Conservation (phyloP, 257 asterid genomes). For the Euphrasia confusa region DNA sequence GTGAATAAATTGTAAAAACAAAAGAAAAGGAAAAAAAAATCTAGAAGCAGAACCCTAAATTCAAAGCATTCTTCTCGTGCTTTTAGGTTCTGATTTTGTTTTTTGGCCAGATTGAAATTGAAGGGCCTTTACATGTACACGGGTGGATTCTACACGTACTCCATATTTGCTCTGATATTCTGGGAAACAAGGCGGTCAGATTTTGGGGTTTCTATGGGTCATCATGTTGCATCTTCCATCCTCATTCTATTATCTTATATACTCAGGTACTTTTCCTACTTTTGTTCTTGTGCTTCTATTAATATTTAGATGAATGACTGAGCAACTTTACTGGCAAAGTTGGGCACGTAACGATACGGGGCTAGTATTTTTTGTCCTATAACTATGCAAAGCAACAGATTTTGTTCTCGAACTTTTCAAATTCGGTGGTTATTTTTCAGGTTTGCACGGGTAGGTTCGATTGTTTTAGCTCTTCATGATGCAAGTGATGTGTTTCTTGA, state of each 20-base stretch:
- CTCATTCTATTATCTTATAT: conserved; percentile 69
- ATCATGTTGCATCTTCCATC: conserved; percentile 71
- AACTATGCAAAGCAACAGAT: too few species aligned
- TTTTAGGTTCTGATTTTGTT: neutral
- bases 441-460: conserved; percentile 81
- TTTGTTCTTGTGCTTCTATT: conserved; percentile 6
- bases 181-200: conserved; percentile 98
- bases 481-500: conserved; percentile 88
- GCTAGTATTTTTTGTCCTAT: too few species aligned
- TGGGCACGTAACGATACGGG: too few species aligned
- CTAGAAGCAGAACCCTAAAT: neutral
- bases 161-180: conserved; percentile 82
- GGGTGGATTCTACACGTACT: conserved; percentile 84
- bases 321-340: neutral
- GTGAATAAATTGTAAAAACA: neutral
- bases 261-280: conserved; percentile 44
- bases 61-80: neutral
- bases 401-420: too few species aligned
- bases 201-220: conserved; percentile 93
- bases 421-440: conserved; percentile 28
- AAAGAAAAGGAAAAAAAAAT: neutral
- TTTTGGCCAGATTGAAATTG: conserved; percentile 20
- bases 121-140: conserved; percentile 79
- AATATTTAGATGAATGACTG: too few species aligned
- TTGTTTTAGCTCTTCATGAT: conserved; percentile 89